These are phyloP conservation scores for Nakazawaea sp. DNA, from an alignment of 805 yeast genomes.

Conservation along the genomic window DNA sequence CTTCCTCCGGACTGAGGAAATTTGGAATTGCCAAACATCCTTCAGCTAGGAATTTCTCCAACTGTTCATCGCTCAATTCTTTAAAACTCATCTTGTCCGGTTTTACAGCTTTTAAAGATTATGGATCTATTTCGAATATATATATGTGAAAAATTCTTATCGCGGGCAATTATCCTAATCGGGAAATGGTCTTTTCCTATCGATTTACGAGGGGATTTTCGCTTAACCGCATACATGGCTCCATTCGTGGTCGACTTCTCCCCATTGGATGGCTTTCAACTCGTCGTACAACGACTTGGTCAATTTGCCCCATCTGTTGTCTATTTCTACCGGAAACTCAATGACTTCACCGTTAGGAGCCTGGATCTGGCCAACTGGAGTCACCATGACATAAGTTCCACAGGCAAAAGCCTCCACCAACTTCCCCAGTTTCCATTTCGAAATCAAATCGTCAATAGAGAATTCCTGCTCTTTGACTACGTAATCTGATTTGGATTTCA, in stretches of 20 bases:
- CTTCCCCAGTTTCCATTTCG: slow-evolving; percentile 37
- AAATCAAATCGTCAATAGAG: slow-evolving; percentile 38
- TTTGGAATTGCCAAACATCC: slow-evolving; percentile 59
- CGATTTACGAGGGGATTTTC: not conserved
- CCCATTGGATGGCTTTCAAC: slow-evolving; percentile 18
- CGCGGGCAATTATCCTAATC: too few species aligned
- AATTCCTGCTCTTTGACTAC: slow-evolving; percentile 34
- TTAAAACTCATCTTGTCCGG: slow-evolving; percentile 7
- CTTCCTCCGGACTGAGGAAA: slow-evolving; percentile 40
- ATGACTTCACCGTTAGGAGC: slow-evolving; percentile 37
- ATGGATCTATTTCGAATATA: slow-evolving; percentile 3
- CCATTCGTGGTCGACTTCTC: slow-evolving; percentile 18
- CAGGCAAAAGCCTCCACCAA: slow-evolving; percentile 47
- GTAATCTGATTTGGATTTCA: slow-evolving; percentile 28
- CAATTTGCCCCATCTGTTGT: slow-evolving; percentile 33
- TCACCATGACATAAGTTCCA: slow-evolving; percentile 48
- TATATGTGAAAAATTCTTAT: not conserved
- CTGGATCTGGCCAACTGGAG: slow-evolving; percentile 35
- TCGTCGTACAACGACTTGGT: slow-evolving; percentile 22
- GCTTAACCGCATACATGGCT: slow-evolving; percentile 7
- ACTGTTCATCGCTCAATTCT: slow-evolving; percentile 39
- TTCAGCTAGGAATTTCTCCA: slow-evolving; percentile 39
- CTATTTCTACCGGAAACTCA: slow-evolving; percentile 31
- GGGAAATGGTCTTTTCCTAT: not conserved
- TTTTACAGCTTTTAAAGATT: not conserved